Conservation (phyloP, 805 yeast species). For the Monosporozyma servazzii region DNA sequence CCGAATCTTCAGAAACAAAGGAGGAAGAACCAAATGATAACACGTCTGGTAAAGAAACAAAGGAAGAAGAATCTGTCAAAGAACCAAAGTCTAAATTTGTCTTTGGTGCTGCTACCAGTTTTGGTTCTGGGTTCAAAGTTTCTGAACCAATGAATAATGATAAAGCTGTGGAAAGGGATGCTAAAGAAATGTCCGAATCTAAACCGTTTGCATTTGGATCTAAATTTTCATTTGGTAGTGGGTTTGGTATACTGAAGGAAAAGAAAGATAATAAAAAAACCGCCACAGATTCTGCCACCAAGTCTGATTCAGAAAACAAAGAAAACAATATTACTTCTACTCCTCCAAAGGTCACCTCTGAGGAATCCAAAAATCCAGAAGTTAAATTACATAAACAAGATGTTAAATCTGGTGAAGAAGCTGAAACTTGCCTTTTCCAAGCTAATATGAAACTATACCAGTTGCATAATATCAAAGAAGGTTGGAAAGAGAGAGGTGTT, state of each 20-base stretch:
- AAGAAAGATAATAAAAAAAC: slow-evolving; percentile 10
- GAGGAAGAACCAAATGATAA: background rate
- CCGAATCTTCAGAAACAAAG: background rate
- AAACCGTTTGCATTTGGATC: slow-evolving; percentile 36
- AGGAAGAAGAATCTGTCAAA: slow-evolving; percentile 1
- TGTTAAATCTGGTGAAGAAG: slow-evolving; percentile 82
- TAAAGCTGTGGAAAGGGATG: slow-evolving; percentile 1
- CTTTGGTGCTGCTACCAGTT: slow-evolving; percentile 45
- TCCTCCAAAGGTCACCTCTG: slow-evolving; percentile 5
- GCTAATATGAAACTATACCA: slow-evolving; percentile 76
- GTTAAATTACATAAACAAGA: slow-evolving; percentile 51
- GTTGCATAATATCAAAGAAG: slow-evolving; percentile 52
- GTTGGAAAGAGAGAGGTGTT: slow-evolving; percentile 95
- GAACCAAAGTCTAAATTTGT: slow-evolving; percentile 37
- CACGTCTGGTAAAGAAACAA: background rate
- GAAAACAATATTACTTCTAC: background rate
- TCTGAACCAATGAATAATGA: slow-evolving; percentile 13
- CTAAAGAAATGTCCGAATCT: slow-evolving; percentile 1
- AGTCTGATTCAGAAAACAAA: slow-evolving; percentile 6
- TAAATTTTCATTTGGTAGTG: slow-evolving; percentile 36
- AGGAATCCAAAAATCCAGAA: slow-evolving; percentile 8
- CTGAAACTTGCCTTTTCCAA: slow-evolving; percentile 59
- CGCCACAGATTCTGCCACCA: slow-evolving; percentile 4
- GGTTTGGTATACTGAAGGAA: slow-evolving; percentile 22
- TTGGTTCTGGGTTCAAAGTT: slow-evolving; percentile 34